Conservation (phyloP, 768 basidiomycete genomes). For the Butyriboletus loyo region DNA sequence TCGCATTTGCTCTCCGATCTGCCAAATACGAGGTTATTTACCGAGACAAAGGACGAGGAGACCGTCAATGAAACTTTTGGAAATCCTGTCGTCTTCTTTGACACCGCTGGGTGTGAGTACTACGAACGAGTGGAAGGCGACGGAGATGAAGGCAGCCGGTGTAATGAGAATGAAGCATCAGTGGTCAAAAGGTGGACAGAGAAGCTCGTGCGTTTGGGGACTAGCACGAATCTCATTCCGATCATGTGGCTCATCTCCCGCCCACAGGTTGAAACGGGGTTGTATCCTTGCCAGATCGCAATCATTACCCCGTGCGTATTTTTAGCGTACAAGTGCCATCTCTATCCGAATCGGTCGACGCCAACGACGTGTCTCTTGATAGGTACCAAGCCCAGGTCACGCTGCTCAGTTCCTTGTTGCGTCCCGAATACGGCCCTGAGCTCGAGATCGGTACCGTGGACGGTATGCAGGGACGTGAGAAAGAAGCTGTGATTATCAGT, state of each 20-base stretch:
- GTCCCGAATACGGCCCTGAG: conserved; percentile 58
- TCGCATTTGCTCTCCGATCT: conserved; percentile 71
- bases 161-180: conserved; percentile 92
- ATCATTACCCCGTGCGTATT: conserved; percentile 76
- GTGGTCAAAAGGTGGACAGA: conserved; percentile 83
- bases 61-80: conserved; percentile 69
- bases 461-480: conserved; percentile 96
- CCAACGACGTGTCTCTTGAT: not conserved
- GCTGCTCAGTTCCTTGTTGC: conserved; percentile 72
- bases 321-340: not conserved
- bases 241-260: not conserved
- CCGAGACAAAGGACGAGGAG: conserved; percentile 48
- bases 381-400: conserved; percentile 94
- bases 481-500: conserved; percentile 89
- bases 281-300: conserved; percentile 72
- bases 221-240: too few relatives aligned
- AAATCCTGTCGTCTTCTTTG: conserved; percentile 87
- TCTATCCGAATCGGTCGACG: not conserved
- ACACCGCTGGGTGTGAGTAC: conserved; percentile 92
- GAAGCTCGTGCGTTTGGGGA: conserved; percentile 54
- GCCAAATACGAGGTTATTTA: conserved; percentile 44
- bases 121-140: conserved; percentile 80
- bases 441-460: conserved; percentile 95
- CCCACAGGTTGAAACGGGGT: conserved; percentile 53
- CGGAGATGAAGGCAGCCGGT: conserved; percentile 84